phyloP scores from a whole-genome alignment of 164 flowering plant genomes.

The Magnolia officinalis region DNA sequence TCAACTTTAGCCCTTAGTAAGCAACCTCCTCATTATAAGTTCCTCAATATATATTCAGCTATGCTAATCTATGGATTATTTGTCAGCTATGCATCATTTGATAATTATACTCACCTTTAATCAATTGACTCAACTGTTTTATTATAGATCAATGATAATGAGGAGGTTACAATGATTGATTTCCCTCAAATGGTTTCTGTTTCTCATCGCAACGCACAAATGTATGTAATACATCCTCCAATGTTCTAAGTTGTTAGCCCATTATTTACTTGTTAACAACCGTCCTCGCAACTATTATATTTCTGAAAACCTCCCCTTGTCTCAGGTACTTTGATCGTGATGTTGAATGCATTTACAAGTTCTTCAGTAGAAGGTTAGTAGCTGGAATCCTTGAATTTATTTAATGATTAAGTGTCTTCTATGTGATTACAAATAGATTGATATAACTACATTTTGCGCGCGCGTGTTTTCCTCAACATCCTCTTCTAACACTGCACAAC shows the following conservation, averaged over 20 bases:
- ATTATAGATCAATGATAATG: constrained; percentile 84
- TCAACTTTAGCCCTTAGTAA: too few species aligned
- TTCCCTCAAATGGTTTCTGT: constrained; percentile 99
- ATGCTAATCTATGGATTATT: neutral
- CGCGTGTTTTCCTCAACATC: too few species aligned
- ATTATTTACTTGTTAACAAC: neutral
- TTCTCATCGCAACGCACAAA: constrained; percentile 84
- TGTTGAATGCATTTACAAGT: constrained; percentile 86
- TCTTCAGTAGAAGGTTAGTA: constrained; percentile 76
- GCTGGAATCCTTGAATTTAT: neutral
- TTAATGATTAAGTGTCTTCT: neutral
- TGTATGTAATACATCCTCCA: constrained; percentile 41
- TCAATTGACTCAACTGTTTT: neutral
- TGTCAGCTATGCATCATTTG: neutral
- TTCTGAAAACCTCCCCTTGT: neutral
- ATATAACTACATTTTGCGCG: neutral
- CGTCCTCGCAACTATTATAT: neutral
- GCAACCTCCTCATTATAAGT: too few species aligned
- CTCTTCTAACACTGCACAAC: too few species aligned
- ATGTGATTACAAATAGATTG: neutral
- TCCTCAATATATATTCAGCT: neutral
- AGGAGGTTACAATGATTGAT: constrained; percentile 89
- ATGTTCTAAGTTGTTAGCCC: neutral
- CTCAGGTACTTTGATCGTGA: constrained; percentile 98
- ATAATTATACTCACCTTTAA: neutral